These are phyloP conservation scores for Melanopsichium pennsylvanicum DNA, from an alignment of 1,284 basidiomycete species.

Conservation along the genomic window DNA sequence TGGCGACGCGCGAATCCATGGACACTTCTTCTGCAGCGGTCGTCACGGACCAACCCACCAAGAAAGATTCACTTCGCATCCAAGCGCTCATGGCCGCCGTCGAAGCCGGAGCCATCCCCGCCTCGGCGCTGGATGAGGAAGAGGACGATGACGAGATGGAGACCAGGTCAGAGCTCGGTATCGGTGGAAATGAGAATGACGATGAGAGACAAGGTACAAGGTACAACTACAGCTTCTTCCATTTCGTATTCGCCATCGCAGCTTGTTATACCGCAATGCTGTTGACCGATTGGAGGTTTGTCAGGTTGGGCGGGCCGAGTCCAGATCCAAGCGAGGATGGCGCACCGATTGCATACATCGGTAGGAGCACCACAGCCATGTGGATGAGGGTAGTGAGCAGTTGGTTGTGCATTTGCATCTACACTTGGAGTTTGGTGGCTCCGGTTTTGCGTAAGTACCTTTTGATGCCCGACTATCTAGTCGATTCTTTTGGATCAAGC, in stretches of 20 bases:
- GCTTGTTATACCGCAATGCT: constrained; percentile 98
- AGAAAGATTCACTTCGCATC: constrained; percentile 87
- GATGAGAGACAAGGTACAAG: constrained; percentile 96
- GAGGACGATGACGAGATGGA: constrained; percentile 78
- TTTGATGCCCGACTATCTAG: not conserved
- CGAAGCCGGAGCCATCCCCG: constrained; percentile 92
- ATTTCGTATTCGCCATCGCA: constrained; percentile 93
- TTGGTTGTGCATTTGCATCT: constrained; percentile 68
- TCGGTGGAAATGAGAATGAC: constrained; percentile 80
- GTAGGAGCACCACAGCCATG: constrained; percentile 94
- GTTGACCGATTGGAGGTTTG: constrained; percentile 86
- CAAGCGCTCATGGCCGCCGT: constrained; percentile 94
- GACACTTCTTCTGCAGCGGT: constrained; percentile 69
- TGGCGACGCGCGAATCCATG: constrained; percentile 48
- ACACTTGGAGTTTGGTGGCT: constrained; percentile 71
- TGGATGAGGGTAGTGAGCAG: constrained; percentile 97
- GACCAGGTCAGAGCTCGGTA: constrained; percentile 69
- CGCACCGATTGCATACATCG: constrained; percentile 85
- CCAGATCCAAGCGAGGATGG: constrained; percentile 69
- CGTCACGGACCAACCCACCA: constrained; percentile 80
- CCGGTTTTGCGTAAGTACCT: constrained; percentile 83
- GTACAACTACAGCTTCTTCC: constrained; percentile 99
- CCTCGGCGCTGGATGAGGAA: constrained; percentile 83
- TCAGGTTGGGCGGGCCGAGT: constrained; percentile 49
- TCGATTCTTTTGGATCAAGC: not conserved